Evolutionary conservation across 1,284 basidiomycete genomes (phyloP), one percentile per base, ranked within the genome.

Genomic region (Irpex lacteus): DNA sequence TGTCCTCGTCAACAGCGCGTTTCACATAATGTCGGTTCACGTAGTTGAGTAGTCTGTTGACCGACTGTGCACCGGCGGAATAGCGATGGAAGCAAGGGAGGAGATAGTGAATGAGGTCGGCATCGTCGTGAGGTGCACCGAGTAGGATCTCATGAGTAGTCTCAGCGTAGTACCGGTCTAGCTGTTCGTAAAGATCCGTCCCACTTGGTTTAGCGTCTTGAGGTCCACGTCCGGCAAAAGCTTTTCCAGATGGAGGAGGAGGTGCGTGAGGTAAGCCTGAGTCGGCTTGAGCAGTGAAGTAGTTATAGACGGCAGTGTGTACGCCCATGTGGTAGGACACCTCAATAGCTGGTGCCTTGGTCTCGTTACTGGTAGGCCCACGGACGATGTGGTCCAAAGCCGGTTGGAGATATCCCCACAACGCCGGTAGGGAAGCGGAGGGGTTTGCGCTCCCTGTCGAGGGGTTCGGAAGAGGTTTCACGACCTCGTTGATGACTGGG

Each of bases 21-120:
- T 88, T 89, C 69, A 92, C 89, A 70, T 89, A 90, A 74, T 91
- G 89, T 21, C 90, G 83, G 74, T 92, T 91, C 60, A 92, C 83
- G 73, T 92, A 92, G 76, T 86, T 90, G 68, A 91, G 81, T 34
- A 92, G 82, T 67, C 90, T 84, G 73, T 87, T 82, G 65, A 88
- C 83, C 60, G 88, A 83, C 66, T 84, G 82, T 5, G 86, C 85
- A 60, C 90, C 89, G 38, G 84, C 79, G 65, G 81, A 80, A 74
- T 85, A 92, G 60, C 89, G 88, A 65, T 82, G 81, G 78, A 89
- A 91, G 71, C 82, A 85, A 4, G 87, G 84, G 47, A 90, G 77
- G 69, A 91, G 83, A 74, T 90, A 91, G 66, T 86, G 83, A 57
- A 92, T 75, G 69, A 92, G 82, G 34, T 79, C 77, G n/a, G 82